A percentile compares a stretch with the other conserved stretches of the same genome.
These are phyloP conservation scores for Deuterostichococcus epilithicus DNA, from an alignment of 139 green algal species.

Conservation along the genomic window DNA sequence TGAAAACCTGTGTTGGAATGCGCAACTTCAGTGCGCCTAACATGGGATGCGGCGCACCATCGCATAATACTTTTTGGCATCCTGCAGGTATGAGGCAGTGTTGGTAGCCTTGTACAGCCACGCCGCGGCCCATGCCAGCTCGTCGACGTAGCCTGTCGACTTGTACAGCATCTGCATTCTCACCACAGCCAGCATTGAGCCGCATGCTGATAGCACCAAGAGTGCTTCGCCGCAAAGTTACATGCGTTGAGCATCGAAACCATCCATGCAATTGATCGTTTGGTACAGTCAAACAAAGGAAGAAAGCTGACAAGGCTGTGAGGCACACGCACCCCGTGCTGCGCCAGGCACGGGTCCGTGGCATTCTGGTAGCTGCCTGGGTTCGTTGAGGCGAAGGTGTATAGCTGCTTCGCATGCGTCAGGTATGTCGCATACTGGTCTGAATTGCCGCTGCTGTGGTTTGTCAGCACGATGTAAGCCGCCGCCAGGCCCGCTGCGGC, in stretches of 20 bases:
- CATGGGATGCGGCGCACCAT: neutral
- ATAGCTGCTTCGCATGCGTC: slow-evolving; percentile 19
- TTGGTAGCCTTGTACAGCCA: slow-evolving; percentile 62
- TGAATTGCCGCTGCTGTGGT: slow-evolving; percentile 2
- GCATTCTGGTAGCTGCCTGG: slow-evolving; percentile 10
- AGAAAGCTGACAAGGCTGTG: neutral
- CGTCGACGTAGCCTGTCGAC: neutral
- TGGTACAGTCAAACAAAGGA: too few species aligned
- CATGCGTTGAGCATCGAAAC: too few species aligned
- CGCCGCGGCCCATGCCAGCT: slow-evolving; percentile 25
- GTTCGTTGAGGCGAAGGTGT: slow-evolving; percentile 14
- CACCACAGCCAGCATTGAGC: neutral
- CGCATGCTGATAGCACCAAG: too few species aligned
- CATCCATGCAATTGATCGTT: too few species aligned
- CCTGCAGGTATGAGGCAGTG: neutral
- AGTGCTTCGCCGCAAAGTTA: too few species aligned
- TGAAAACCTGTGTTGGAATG: too few species aligned
- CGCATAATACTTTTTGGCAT: neutral
- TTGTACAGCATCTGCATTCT: neutral
- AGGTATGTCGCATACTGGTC: neutral
- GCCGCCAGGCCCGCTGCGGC: slow-evolving; percentile 22
- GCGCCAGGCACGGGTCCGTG: neutral
- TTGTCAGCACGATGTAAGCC: slow-evolving; percentile 4
- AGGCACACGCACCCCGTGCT: neutral
- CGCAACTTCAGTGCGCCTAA: too few species aligned